phyloP scores from a whole-genome alignment of 2,329 filamentous ascomycete genomes.

The Aureobasidium pullulans region DNA sequence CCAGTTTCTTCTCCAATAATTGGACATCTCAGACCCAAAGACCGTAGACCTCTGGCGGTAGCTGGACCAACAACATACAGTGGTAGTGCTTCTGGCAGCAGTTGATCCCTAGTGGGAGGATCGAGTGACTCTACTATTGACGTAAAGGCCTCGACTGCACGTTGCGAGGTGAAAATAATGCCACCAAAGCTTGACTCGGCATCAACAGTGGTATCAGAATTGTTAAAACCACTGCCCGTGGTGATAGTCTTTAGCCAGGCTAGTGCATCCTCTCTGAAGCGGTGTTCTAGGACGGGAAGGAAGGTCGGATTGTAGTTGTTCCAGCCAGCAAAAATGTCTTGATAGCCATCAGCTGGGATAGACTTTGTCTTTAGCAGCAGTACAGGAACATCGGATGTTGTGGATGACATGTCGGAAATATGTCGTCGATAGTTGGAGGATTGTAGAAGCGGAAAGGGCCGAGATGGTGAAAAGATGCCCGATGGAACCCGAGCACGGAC shows the following conservation, averaged over 20 bases:
- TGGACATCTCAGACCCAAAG: conserved; percentile 44
- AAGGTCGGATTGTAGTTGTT: conserved; percentile 56
- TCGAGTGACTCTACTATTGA: conserved; percentile 51
- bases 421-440: conserved; percentile 1
- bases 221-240: conserved; percentile 31
- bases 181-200: conserved; percentile 54
- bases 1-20: conserved; percentile 77
- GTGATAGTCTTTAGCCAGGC: conserved; percentile 47
- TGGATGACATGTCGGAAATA: not conserved
- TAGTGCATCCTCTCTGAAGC: conserved; percentile 55
- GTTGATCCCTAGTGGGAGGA: conserved; percentile 24
- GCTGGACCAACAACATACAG: conserved; percentile 78
- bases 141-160: conserved; percentile 72
- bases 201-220: conserved; percentile 18
- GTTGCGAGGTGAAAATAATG: conserved; percentile 77
- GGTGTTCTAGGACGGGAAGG: conserved; percentile 69
- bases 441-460: conserved; percentile 8
- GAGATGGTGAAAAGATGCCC: not conserved
- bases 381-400: conserved; percentile 42
- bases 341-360: conserved; percentile 61
- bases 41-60: conserved; percentile 64
- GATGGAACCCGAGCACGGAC: conserved; percentile 13
- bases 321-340: conserved; percentile 53
- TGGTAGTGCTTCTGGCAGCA: conserved; percentile 44
- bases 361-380: conserved; percentile 75